These are phyloP conservation scores for Geotrichum bryndzae DNA, from an alignment of 1,139 yeast species.

Conservation along the genomic window DNA sequence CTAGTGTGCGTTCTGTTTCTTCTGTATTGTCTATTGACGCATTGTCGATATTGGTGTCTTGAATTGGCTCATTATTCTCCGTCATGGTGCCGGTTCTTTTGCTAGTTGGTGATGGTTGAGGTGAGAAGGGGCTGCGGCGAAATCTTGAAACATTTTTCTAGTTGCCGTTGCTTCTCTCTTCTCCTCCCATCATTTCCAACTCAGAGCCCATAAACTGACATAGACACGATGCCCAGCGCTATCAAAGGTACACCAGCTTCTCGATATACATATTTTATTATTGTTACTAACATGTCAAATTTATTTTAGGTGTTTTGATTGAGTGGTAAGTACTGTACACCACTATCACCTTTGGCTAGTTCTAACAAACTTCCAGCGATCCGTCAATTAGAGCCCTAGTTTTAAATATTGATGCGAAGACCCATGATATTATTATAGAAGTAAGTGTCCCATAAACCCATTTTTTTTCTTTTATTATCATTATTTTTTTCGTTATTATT, in stretches of 20 bases:
- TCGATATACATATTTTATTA: neutral
- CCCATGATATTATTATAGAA: slow-evolving; percentile 68
- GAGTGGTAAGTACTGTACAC: slow-evolving; percentile 31
- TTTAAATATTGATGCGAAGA: slow-evolving; percentile 65
- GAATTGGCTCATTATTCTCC: neutral
- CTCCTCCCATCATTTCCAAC: neutral
- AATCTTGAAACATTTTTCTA: neutral
- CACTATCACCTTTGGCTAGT: neutral
- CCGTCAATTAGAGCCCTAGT: slow-evolving; percentile 88
- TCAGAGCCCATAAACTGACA: neutral
- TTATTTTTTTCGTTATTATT: too few species aligned
- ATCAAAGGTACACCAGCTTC: slow-evolving; percentile 24
- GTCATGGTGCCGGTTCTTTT: neutral
- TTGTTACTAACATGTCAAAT: neutral
- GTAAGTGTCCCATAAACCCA: slow-evolving; percentile 21
- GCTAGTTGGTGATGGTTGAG: neutral
- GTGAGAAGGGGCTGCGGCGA: neutral
- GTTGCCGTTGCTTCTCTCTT: neutral
- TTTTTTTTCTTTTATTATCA: neutral
- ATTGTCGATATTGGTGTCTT: neutral
- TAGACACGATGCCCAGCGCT: slow-evolving; percentile 29
- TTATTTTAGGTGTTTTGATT: slow-evolving; percentile 21
- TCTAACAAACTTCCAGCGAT: slow-evolving; percentile 44
- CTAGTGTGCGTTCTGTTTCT: neutral
- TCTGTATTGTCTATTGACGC: neutral